Percentiles rank a stretch among this genome's conserved stretches.
Evolutionary conservation across 1,284 basidiomycete species (phyloP).

Genomic region (Golubevia pallescens): DNA sequence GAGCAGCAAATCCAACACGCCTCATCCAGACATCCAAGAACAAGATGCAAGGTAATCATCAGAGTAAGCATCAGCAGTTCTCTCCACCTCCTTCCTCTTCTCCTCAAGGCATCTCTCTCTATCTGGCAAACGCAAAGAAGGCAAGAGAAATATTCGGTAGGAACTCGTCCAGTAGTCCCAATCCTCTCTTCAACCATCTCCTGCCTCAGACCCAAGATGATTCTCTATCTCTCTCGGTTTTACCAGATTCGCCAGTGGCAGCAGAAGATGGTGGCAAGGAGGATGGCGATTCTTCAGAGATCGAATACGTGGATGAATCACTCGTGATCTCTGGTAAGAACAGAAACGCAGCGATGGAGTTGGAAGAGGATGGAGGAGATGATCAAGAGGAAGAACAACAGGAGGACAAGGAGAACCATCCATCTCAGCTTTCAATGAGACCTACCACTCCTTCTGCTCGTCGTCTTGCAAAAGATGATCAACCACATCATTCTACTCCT

Average conservation of each 20-base stretch:
- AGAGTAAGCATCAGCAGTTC: background rate
- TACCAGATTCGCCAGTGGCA: background rate
- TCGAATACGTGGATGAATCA: background rate
- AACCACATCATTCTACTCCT: background rate
- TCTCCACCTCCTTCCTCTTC: background rate
- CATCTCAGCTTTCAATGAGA: background rate
- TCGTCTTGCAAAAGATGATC: background rate
- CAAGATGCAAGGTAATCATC: no score
- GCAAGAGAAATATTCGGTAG: background rate
- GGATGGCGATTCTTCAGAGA: background rate
- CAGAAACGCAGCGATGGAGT: background rate
- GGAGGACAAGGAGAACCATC: background rate
- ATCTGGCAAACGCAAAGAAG: background rate
- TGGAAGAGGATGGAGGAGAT: background rate
- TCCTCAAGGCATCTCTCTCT: background rate
- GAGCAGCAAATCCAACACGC: background rate
- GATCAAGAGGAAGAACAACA: background rate
- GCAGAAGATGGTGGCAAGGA: no score
- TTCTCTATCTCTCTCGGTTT: background rate
- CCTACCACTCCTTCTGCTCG: background rate
- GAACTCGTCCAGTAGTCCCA: background rate
- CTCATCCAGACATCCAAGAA: background rate
- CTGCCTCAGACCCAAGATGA: background rate
- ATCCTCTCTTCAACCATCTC: background rate
- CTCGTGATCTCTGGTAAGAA: background rate